Evolutionary conservation across 768 basidiomycete species (phyloP), one percentile per base, ranked within the genome.

Genomic region (Kwoniella bestiolae): DNA sequence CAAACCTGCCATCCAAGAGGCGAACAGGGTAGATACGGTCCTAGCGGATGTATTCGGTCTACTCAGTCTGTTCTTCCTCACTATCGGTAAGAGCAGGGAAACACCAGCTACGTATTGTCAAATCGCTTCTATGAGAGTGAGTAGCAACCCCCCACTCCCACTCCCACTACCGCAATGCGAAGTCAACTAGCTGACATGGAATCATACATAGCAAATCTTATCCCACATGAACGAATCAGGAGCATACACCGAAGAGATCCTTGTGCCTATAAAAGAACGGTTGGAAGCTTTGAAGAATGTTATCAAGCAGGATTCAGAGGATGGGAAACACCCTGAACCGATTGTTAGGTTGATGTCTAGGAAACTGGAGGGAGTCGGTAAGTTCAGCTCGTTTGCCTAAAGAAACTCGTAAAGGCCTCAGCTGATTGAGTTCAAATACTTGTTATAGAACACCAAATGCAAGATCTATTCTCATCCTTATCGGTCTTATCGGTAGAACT

Each of bases 141-240:
- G 93, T 89, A 57, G 18, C 16, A n/a, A n/a, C n/a, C n/a, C n/a
- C n/a, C n/a, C n/a, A n/a, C n/a, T n/a, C n/a, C n/a, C n/a, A n/a
- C n/a, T n/a, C n/a, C n/a, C n/a, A n/a, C n/a, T n/a, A n/a, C n/a
- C n/a, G n/a, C 53, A 47, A 0, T 25, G 3, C 18, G 56, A 44
- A 7, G 23, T 26, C 47, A 32, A 23, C 26, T 53, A 50, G 41
- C 41, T 51, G 25, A 35, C 32, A 14, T 45, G 3, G 25, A 7
- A n/a, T 16, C 46, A 3, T 45, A 29, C 45, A 34, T 83, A 95
- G 92, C 90, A 94, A 93, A 90, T 96, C 38, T 85, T 95, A 51
- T 89, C 90, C 78, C 92, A 94, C 78, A 91, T 97, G 90, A 91
- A 94, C 81, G 96, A 99, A 79, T 93, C 92, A 1, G 90, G 90